Conservation (phyloP, 495 filamentous ascomycete genomes). For the Neurospora sp. region DNA sequence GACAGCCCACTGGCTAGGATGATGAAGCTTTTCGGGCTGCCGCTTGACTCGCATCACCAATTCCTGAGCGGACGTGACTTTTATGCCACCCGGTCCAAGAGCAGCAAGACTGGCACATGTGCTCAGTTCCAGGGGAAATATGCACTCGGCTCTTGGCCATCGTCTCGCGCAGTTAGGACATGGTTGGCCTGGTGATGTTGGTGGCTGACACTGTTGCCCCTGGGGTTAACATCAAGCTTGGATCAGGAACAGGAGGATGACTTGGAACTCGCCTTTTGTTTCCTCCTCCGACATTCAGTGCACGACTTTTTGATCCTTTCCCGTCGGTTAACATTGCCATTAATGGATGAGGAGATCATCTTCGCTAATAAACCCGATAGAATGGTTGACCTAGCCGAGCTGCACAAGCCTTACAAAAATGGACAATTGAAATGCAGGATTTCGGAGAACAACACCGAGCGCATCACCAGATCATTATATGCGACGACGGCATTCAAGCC, state of each 20-base stretch:
- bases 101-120: not conserved
- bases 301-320: constrained; percentile 4
- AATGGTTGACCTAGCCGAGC: not conserved
- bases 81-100: not conserved
- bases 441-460: not conserved
- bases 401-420: not conserved
- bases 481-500: not conserved
- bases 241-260: not conserved
- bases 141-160: constrained; percentile 7
- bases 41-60: not conserved
- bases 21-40: not conserved
- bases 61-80: constrained; percentile 1
- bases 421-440: not conserved
- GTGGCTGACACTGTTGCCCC: constrained; percentile 3
- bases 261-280: constrained; percentile 5
- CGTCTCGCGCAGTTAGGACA: constrained; percentile 8
- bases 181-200: not conserved
- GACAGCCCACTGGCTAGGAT: not conserved
- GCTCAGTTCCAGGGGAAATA: not conserved
- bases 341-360: not conserved
- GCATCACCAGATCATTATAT: not conserved
- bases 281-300: constrained; percentile 7
- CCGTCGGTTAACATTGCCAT: not conserved
- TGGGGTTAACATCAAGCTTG: not conserved
- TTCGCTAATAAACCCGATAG: not conserved